These are phyloP conservation scores for Asclepias syriaca DNA, from an alignment of 257 asterid species.

Conservation along the genomic window DNA sequence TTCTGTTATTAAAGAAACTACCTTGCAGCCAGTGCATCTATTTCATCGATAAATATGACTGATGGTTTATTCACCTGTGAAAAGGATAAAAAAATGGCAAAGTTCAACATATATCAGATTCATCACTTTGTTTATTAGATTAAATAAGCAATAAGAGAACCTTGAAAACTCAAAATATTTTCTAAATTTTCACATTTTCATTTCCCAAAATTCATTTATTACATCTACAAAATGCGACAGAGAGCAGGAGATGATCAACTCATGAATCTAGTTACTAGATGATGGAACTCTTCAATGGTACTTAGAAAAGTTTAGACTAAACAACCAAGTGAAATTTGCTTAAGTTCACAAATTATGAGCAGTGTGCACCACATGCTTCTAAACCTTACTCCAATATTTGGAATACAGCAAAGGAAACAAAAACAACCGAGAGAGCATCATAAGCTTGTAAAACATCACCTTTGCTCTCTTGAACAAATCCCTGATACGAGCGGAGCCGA, in stretches of 20 bases:
- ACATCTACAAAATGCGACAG: background rate
- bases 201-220: background rate
- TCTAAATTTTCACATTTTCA: background rate
- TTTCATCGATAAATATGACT: constrained; percentile 96
- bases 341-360: background rate
- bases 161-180: background rate
- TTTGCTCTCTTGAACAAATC: constrained; percentile 97
- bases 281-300: background rate
- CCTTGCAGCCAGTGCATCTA: constrained; percentile 98
- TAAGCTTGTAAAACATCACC: constrained; percentile 34
- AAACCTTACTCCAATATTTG: background rate
- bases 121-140: background rate
- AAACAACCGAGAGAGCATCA: background rate
- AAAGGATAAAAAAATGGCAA: constrained; percentile 18
- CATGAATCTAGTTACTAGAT: background rate
- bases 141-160: background rate
- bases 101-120: constrained; percentile 13
- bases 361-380: background rate
- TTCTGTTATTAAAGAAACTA: constrained; percentile 17
- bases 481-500: constrained; percentile 98
- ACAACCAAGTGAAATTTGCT: background rate
- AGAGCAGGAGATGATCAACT: background rate
- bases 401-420: constrained; percentile 2
- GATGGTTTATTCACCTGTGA: constrained; percentile 92
- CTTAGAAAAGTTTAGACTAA: background rate